Conservation (phyloP, 78 protist species). For the Dictyostelium intermedium region DNA sequence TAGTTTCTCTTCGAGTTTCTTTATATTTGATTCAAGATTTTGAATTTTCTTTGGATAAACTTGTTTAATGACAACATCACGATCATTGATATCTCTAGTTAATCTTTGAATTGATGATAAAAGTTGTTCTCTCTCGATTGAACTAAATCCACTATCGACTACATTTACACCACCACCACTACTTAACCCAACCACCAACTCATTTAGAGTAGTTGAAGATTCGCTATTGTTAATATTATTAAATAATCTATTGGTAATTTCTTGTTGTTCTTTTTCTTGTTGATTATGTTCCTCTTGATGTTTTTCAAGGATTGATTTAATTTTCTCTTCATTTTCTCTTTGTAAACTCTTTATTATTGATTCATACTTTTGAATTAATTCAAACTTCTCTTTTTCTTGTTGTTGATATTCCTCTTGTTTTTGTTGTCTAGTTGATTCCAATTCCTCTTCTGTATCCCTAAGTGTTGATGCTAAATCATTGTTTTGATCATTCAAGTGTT, state of each 20-base stretch:
- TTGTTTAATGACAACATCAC: conserved; percentile 37
- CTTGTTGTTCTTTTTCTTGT: conserved; percentile 24
- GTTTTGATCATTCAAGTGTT: background rate
- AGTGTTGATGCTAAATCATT: background rate
- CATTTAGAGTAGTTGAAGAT: background rate
- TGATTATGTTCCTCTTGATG: background rate
- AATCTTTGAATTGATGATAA: background rate
- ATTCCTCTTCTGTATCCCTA: background rate
- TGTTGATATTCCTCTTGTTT: background rate
- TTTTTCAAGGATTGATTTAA: background rate
- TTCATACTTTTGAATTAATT: background rate
- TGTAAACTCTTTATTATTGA: background rate
- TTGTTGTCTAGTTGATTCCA: background rate
- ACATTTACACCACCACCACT: background rate
- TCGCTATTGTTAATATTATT: background rate
- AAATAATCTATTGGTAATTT: conserved; percentile 19
- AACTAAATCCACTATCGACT: background rate
- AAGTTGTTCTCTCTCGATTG: conserved; percentile 31
- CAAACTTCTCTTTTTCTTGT: conserved; percentile 3
- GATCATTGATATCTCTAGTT: conserved; percentile 1
- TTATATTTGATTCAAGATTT: background rate
- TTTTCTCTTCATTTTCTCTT: background rate
- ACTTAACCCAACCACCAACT: background rate
- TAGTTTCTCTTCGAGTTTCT: conserved; percentile 12
- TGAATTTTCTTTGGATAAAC: conserved; percentile 70